Base-by-base conservation (phyloP, 1,284 basidiomycete species). In the Apiotrichum mycotoxinovorans region DNA sequence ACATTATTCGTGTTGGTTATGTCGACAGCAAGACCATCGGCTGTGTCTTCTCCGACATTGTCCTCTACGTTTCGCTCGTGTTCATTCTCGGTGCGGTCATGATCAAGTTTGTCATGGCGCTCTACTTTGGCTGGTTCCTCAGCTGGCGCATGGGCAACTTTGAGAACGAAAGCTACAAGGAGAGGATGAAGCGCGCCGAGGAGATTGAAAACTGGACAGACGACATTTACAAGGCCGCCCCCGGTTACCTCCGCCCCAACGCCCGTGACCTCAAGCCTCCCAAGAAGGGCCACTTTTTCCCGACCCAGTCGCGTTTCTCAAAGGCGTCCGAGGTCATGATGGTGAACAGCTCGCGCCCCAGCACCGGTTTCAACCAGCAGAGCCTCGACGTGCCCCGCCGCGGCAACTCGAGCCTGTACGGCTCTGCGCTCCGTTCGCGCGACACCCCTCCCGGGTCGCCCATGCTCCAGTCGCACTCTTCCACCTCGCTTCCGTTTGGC, bases 181-280 rank as follows among this genome's bases (percentile, higher is more conserved):
- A 98, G 72, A 85, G 94, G n/a, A 93, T 92, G 86, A 85, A 87
- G 65, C 86, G 95, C 30, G 86, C 88, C 15, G 84, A 83, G 41
- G 91, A 93, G 75, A 96, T 98, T 68, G 96, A 99, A 77, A 86
- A 88, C 69, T 98, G 95, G 95, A 87, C 92, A 30, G 88, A 89
- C 67, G 91, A 98, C 73, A 98, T 98, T 67, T 96, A 97, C 78
- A 85, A 88, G 34, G 87, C 95, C 14, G 96, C 95, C 3, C 96
- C 95, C 1, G 87, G 87, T 62, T 82, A 88, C 58, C 91, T 94
- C 72, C 85, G 95, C 14, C 96, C 96, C 23, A 97, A 91, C 67
- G 48, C 52, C 35, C 12, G 38, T 4, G 49, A 41, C 18, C n/a
- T 40, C 3, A 22, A 22, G 12, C 35, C 47, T n/a, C 34, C 35